Conservation (phyloP, 2,329 filamentous ascomycete genomes). For the Aureobasidium sp. region DNA sequence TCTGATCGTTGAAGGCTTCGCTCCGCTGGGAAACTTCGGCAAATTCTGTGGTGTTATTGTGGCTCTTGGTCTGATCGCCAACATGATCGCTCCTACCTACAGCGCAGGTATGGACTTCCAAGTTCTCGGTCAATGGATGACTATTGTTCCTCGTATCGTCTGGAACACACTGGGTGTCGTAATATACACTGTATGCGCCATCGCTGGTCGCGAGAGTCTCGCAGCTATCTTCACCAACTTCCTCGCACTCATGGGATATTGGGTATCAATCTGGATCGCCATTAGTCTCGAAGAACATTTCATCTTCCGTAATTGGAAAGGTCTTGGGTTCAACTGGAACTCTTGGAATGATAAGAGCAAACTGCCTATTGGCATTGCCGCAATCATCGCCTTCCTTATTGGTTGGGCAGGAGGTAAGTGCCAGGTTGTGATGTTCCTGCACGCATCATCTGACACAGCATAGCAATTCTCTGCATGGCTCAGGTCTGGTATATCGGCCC, state of each 20-base stretch:
- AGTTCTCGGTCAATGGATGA: slow-evolving; percentile 53
- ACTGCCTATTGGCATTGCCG: slow-evolving; percentile 57
- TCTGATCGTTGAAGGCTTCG: slow-evolving; percentile 57
- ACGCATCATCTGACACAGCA: slow-evolving; percentile 21
- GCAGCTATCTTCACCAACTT: slow-evolving; percentile 63
- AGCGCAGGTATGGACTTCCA: slow-evolving; percentile 62
- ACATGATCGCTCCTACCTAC: slow-evolving; percentile 60
- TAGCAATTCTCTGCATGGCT: slow-evolving; percentile 55
- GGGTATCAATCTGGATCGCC: slow-evolving; percentile 58
- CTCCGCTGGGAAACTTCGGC: slow-evolving; percentile 54
- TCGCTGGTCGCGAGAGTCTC: slow-evolving; percentile 55
- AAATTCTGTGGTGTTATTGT: slow-evolving; percentile 60
- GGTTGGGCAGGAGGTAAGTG: slow-evolving; percentile 52
- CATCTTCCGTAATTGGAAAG: slow-evolving; percentile 48
- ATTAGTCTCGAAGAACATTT: slow-evolving; percentile 57
- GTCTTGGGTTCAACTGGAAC: slow-evolving; percentile 51
- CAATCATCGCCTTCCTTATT: slow-evolving; percentile 53
- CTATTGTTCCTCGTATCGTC: slow-evolving; percentile 53
- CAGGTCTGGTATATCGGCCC: slow-evolving; percentile 65
- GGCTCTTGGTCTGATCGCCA: slow-evolving; percentile 58
- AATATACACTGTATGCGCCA: slow-evolving; percentile 57
- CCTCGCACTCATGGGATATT: slow-evolving; percentile 64
- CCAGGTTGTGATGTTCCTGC: neutral
- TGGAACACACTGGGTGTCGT: slow-evolving; percentile 59
- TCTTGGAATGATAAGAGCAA: slow-evolving; percentile 53